Percentiles rank a stretch among this genome's conserved stretches.
Conservation (phyloP, 1,284 basidiomycete species). For the Tilletiopsis washingtonensis region DNA sequence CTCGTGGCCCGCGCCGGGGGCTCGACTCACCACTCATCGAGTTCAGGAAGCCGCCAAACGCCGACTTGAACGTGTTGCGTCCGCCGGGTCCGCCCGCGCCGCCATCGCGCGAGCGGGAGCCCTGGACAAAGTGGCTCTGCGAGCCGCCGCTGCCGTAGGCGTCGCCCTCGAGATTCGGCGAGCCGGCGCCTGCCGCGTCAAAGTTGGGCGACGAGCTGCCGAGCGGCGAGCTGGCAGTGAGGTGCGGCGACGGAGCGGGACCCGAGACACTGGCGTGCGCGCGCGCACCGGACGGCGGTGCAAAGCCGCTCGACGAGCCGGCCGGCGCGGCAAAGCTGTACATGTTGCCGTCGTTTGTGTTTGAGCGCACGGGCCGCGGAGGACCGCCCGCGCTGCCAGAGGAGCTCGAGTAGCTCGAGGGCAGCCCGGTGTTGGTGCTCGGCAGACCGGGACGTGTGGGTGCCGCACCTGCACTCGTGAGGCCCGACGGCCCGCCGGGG, state of each 20-base stretch:
- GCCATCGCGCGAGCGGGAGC: background rate
- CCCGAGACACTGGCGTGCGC: conserved; percentile 3
- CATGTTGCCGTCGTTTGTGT: conserved; percentile 19
- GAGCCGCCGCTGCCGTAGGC: no score
- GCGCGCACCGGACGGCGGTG: conserved; percentile 6
- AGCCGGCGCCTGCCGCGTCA: background rate
- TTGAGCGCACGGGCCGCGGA: conserved; percentile 23
- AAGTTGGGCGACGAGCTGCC: conserved; percentile 6
- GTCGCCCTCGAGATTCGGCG: background rate
- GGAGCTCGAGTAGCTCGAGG: no score
- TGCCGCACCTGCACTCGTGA: no score
- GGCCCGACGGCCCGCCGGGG: no score
- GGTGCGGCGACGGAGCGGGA: conserved; percentile 6
- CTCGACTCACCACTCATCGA: conserved; percentile 39
- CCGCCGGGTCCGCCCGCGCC: background rate
- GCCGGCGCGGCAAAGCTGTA: conserved; percentile 13
- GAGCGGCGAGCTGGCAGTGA: background rate
- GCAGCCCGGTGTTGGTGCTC: no score
- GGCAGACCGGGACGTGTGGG: background rate
- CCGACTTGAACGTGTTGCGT: conserved; percentile 41
- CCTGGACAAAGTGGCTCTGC: no score
- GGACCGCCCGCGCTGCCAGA: no score
- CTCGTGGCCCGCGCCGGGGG: no score
- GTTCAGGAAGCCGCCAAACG: conserved; percentile 47
- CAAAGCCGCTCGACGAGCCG: conserved; percentile 11